phyloP scores from a whole-genome alignment of 2,329 filamentous ascomycete species.

The Podosphaera xanthii region DNA sequence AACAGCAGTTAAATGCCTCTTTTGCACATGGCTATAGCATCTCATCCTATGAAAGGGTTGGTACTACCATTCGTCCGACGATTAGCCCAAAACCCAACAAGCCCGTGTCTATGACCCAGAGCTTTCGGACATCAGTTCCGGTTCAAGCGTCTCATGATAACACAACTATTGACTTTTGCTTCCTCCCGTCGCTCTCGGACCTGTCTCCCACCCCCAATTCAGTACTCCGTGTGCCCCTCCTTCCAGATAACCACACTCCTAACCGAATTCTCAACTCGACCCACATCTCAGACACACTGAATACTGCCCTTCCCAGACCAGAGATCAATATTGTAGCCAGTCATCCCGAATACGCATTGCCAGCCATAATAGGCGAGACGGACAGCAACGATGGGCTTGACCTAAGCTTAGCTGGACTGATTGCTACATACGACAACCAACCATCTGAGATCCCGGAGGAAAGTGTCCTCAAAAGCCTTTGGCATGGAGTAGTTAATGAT shows the following conservation, averaged over 20 bases:
- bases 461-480: slow-evolving; percentile 30
- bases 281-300: background rate
- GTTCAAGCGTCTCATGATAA: slow-evolving; percentile 16
- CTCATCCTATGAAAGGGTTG: background rate
- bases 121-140: slow-evolving; percentile 28
- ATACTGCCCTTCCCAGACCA: slow-evolving; percentile 18
- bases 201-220: slow-evolving; percentile 13
- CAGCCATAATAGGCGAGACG: slow-evolving; percentile 31
- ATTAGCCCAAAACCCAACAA: slow-evolving; percentile 16
- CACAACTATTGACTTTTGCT: slow-evolving; percentile 22
- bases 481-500: slow-evolving; percentile 33
- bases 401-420: slow-evolving; percentile 31
- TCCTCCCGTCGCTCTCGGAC: slow-evolving; percentile 26
- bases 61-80: slow-evolving; percentile 14
- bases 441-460: slow-evolving; percentile 20
- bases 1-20: background rate
- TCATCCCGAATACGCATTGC: slow-evolving; percentile 28
- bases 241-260: slow-evolving; percentile 31
- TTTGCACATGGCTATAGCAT: background rate
- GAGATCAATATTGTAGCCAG: slow-evolving; percentile 33
- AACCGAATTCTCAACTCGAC: slow-evolving; percentile 8
- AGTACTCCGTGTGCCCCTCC: slow-evolving; percentile 31
- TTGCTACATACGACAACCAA: slow-evolving; percentile 9
- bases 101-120: slow-evolving; percentile 35
- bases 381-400: slow-evolving; percentile 25